phyloP scores from a whole-genome alignment of 2,329 filamentous ascomycete genomes.

The Cladosporium sphaerospermum region DNA sequence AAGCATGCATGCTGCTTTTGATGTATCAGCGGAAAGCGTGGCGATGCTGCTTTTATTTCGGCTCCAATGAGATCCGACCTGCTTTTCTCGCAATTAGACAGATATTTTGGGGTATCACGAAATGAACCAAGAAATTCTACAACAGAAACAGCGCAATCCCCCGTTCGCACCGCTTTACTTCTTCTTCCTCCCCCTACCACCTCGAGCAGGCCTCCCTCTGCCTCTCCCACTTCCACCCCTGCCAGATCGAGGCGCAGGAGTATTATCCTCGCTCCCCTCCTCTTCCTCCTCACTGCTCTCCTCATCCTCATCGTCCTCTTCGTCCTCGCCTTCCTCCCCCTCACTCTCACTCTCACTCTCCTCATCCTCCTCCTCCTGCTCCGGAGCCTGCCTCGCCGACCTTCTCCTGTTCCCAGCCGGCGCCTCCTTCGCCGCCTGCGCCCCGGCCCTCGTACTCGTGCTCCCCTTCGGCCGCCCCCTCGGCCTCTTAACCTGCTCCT shows the following conservation, averaged over 20 bases:
- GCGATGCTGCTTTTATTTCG: background rate
- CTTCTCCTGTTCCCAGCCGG: slow-evolving; percentile 15
- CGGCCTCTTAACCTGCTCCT: slow-evolving; percentile 12
- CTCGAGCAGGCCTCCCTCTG: slow-evolving; percentile 1
- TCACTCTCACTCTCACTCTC: slow-evolving; percentile 21
- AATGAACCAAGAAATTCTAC: slow-evolving; percentile 2
- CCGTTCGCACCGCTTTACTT: background rate
- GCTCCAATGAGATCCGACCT: background rate
- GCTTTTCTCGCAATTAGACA: slow-evolving; percentile 5
- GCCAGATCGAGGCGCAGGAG: slow-evolving; percentile 14
- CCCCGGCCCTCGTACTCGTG: slow-evolving; percentile 12
- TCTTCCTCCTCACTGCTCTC: slow-evolving; percentile 14
- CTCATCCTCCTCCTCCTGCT: slow-evolving; percentile 21
- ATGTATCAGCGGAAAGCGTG: background rate
- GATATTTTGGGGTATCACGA: slow-evolving; percentile 11
- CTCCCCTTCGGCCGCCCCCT: slow-evolving; percentile 14
- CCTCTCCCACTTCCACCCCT: background rate
- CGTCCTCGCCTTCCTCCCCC: slow-evolving; percentile 19
- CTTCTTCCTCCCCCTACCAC: background rate
- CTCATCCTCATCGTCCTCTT: slow-evolving; percentile 20
- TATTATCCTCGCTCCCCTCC: slow-evolving; percentile 17
- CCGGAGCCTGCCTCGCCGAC: slow-evolving; percentile 15
- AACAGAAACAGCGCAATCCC: background rate
- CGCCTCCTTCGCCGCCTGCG: slow-evolving; percentile 3
- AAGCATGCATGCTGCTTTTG: slow-evolving; percentile 5